phyloP scores from a whole-genome alignment of 768 basidiomycete species.

The Termitomyces sp. region DNA sequence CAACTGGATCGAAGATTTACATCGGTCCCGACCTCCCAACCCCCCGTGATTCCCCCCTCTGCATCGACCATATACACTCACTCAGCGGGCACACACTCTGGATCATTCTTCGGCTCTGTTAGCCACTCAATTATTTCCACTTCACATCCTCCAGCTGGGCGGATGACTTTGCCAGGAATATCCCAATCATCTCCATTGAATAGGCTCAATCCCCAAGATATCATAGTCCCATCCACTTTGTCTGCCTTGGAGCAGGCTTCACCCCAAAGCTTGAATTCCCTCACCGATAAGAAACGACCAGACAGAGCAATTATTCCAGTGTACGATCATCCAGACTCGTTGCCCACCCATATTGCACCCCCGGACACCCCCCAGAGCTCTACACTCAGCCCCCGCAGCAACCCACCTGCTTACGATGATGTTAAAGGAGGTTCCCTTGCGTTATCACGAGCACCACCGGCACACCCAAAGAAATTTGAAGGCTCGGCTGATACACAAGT shows the following conservation, averaged over 20 bases:
- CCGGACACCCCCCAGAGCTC: conserved; percentile 13
- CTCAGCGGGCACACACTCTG: conserved; percentile 26
- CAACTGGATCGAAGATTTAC: conserved; percentile 20
- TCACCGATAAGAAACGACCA: conserved; percentile 28
- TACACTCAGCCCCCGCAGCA: conserved; percentile 18
- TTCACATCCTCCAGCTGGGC: conserved; percentile 13
- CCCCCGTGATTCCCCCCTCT: conserved; percentile 23
- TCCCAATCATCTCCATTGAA: conserved; percentile 7
- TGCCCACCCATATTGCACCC: conserved; percentile 15
- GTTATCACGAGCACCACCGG: conserved; percentile 2
- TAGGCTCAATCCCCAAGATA: conserved; percentile 22
- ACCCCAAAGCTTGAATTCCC: conserved; percentile 5
- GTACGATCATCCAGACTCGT: conserved; percentile 29
- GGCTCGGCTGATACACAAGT: conserved; percentile 28
- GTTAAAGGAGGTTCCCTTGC: conserved; percentile 17
- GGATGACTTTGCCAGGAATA: conserved; percentile 6
- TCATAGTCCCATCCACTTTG: conserved; percentile 33
- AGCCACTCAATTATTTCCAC: conserved; percentile 14
- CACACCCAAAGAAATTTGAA: conserved; percentile 25
- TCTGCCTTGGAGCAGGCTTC: conserved; percentile 4
- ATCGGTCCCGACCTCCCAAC: conserved; percentile 18
- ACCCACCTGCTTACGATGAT: conserved; percentile 36
- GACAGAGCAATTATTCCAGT: conserved; percentile 24
- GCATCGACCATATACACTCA: conserved; percentile 27
- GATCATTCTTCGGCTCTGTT: conserved; percentile 28